Evolutionary conservation across 2,329 filamentous ascomycete species (phyloP), one percentile per base, ranked within the genome.

Genomic region (Sporothrix pseudoabietina): DNA sequence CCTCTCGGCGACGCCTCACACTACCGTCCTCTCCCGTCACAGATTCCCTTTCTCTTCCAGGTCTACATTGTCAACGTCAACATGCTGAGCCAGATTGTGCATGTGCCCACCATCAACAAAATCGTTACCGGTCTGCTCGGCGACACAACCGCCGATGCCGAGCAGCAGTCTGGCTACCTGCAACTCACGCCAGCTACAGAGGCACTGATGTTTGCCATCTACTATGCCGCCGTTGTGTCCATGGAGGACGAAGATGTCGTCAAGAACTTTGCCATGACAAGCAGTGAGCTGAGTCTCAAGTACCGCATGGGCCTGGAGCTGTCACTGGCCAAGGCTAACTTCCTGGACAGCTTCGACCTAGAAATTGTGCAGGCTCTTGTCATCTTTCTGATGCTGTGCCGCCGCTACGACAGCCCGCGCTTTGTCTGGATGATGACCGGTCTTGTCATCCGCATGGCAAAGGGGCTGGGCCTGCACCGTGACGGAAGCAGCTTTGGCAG

Each of bases 401-500:
- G 84, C 32, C 80, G 82, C 4, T 79, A 85, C 63, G 84, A 86
- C 74, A 82, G 84, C 68, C 84, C 86, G 6, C 84, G 87, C 8
- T 87, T 87, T 1, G 85, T 87, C 74, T 91, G 88, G 88, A 86
- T 87, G 12, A 80, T 90, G 75, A 87, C 87, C 0, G 88, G 87
- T 1, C 81, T 90, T 8, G 83, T 85, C 3, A 83, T 88, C n/a
- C 84, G 89, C 6, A 86, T 91, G 54, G 88, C 85, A 3, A 87
- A 89, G 76, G 85, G 87, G 2, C 84, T 90, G 76, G 89, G 89
- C 0, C 81, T 91, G 1, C 89, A 91, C 76, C 84, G 87, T 5
- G 88, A 90, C 71, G 84, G 84, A 12, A 80, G 81, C 4, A 79
- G 83, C 63, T 83, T 90, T 52, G 72, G 61, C 35, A 39, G 59